A percentile compares a stretch with the other conserved stretches of the same genome.
Evolutionary conservation across 352 stramenopile genomes (phyloP).

Genomic region (Phytophthora meadii): DNA sequence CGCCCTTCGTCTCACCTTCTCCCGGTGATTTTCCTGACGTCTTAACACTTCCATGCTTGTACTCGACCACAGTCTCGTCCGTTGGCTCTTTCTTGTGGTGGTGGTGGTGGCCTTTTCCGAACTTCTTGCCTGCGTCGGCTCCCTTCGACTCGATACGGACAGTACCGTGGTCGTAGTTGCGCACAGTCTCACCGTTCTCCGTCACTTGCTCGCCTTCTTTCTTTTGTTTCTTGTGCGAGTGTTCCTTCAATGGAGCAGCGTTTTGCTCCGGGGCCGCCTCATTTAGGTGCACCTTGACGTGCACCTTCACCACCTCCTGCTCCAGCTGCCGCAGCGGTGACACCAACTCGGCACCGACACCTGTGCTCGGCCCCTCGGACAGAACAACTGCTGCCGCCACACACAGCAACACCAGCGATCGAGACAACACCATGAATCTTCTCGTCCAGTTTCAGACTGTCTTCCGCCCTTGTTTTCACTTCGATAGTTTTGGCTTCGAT

Average conservation of each 20-base stretch:
- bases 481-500: conserved; percentile 14
- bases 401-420: conserved; percentile 45
- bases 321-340: conserved; percentile 24
- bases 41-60: conserved; percentile 60
- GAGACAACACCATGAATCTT: conserved; percentile 45
- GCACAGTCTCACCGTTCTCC: conserved; percentile 35
- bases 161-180: conserved; percentile 43
- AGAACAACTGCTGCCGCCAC: conserved; percentile 40
- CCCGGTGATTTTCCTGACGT: conserved; percentile 33
- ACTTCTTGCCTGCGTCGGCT: conserved; percentile 31
- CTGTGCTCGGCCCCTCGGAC: conserved; percentile 4
- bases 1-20: conserved; percentile 16
- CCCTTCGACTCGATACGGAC: conserved; percentile 39
- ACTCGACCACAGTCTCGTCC: conserved; percentile 55
- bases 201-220: conserved; percentile 11
- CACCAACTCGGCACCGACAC: conserved; percentile 30
- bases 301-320: conserved; percentile 37
- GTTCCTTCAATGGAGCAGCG: conserved; percentile 8
- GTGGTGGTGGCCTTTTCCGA: conserved; percentile 24
- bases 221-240: conserved; percentile 33
- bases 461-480: background rate
- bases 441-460: conserved; percentile 9
- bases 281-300: conserved; percentile 30
- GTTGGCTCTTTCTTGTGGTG: conserved; percentile 18
- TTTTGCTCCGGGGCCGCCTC: conserved; percentile 15